phyloP scores from a whole-genome alignment of 768 basidiomycete species.

The Auriscalpium microsporum region DNA sequence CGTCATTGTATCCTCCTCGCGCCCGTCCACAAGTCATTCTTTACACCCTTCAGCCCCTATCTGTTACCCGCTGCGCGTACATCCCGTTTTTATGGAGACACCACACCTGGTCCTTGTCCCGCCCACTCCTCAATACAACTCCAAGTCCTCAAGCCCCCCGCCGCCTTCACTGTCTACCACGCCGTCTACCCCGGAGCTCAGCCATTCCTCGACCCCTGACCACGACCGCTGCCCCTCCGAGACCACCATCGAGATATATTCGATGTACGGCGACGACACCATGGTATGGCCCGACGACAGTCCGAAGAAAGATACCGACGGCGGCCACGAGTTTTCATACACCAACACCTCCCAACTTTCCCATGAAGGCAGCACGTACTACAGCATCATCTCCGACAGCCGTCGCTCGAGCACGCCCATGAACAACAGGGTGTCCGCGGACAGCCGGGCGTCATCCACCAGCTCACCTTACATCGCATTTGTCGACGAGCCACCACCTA shows the following conservation, averaged over 20 bases:
- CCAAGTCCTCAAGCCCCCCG: neutral
- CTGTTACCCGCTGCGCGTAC: neutral
- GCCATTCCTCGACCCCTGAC: constrained; percentile 22
- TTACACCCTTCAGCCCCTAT: neutral
- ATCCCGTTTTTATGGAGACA: constrained; percentile 11
- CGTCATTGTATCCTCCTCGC: neutral
- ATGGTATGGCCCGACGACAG: constrained; percentile 15
- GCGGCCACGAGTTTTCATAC: constrained; percentile 9
- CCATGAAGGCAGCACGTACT: constrained; percentile 8
- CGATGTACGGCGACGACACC: constrained; percentile 69
- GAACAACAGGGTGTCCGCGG: constrained; percentile 23
- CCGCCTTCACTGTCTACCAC: constrained; percentile 8
- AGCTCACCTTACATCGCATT: constrained; percentile 9
- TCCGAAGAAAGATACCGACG: constrained; percentile 27
- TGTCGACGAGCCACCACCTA: neutral
- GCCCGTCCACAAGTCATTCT: constrained; percentile 1
- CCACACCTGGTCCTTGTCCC: constrained; percentile 11
- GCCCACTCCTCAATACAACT: constrained; percentile 5
- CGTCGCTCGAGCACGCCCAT: constrained; percentile 20
- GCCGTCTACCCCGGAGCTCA: constrained; percentile 28
- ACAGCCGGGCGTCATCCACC: constrained; percentile 18
- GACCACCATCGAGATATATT: constrained; percentile 77
- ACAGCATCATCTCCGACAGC: constrained; percentile 7
- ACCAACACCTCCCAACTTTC: neutral
- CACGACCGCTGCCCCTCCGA: constrained; percentile 55